Evolutionary conservation across 345 rosid genomes (phyloP), one percentile per base, ranked within the genome.

Genomic region (Tarenaya hassleriana): DNA sequence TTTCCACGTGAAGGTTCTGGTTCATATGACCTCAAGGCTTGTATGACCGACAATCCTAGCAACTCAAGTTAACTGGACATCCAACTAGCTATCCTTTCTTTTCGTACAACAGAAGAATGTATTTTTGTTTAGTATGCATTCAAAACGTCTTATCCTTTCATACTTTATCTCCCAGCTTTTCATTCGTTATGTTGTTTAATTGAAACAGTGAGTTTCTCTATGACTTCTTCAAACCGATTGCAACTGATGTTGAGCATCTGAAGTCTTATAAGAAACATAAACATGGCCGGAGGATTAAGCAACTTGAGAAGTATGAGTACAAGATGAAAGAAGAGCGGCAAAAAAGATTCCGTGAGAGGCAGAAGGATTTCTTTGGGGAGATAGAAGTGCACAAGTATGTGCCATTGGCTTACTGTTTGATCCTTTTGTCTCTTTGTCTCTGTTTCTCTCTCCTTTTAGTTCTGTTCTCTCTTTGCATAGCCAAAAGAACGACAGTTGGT

Each of bases 251-350:
- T 72, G 95, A 88, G 66, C 77, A 76, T 41, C 63, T 85, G 55
- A 83, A 78, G 70, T 70, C 81, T 34, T 88, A 45, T 52, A 88
- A 88, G 80, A 88, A 88, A 52, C 86, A 85, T 69, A 82, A 77
- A 58, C 97, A 88, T 56, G 97, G 97, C 47, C 77, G 97, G 74
- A 79, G 97, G 71, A 71, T 76, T 60, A 85, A 77, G 66, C 97
- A 88, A 54, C 85, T 88, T 40, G 97, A 88, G 67, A 85, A 56
- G 58, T 77, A 69, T 70, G 97, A 85, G 71, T 83, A 73, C 70
- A 88, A 79, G 72, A 85, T 85, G 95, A 85, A 85, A 80, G 97
- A 88, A 69, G 95, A 88, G 69, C 76, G 97, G 45, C 89, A 82
- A 40, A 88, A 80, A 83, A 85, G 97, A 73, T 82, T 81, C 41